Conservation (phyloP, 768 basidiomycete species). For the Suillus americanus region DNA sequence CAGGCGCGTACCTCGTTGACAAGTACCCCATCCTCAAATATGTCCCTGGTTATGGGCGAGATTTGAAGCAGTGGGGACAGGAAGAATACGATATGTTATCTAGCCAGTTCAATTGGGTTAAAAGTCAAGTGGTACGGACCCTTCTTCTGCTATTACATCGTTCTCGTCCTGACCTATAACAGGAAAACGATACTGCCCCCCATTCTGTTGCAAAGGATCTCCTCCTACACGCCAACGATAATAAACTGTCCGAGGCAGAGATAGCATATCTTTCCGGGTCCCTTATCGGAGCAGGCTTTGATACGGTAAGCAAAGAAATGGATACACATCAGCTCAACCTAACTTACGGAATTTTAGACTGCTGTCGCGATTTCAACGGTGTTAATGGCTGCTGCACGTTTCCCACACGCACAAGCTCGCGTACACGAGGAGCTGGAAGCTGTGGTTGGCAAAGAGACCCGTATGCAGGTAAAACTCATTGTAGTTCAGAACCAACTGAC, state of each 20-base stretch:
- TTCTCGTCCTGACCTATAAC: slow-evolving; percentile 10
- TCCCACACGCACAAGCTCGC: slow-evolving; percentile 33
- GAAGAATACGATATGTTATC: slow-evolving; percentile 55
- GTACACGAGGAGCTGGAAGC: slow-evolving; percentile 39
- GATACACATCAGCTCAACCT: neutral
- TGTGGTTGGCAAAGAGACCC: slow-evolving; percentile 34
- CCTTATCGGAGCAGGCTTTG: slow-evolving; percentile 63
- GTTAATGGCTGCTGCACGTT: slow-evolving; percentile 39
- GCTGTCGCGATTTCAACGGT: slow-evolving; percentile 28
- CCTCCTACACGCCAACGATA: slow-evolving; percentile 43
- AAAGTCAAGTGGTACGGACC: slow-evolving; percentile 39
- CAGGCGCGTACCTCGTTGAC: slow-evolving; percentile 35
- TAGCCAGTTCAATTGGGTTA: slow-evolving; percentile 44
- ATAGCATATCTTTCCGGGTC: slow-evolving; percentile 59
- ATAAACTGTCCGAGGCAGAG: slow-evolving; percentile 51
- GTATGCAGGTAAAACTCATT: slow-evolving; percentile 18
- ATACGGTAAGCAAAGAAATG: slow-evolving; percentile 37
- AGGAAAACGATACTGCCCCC: slow-evolving; percentile 14
- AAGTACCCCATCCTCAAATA: slow-evolving; percentile 37
- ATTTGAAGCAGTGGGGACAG: slow-evolving; percentile 51
- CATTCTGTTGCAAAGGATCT: slow-evolving; percentile 54
- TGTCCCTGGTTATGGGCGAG: slow-evolving; percentile 57
- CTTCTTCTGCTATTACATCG: slow-evolving; percentile 20
- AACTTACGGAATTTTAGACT: slow-evolving; percentile 14
- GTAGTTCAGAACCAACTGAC: neutral